Evolutionary conservation across 495 filamentous ascomycete species (phyloP).

Genomic region (Letharia lupina): DNA sequence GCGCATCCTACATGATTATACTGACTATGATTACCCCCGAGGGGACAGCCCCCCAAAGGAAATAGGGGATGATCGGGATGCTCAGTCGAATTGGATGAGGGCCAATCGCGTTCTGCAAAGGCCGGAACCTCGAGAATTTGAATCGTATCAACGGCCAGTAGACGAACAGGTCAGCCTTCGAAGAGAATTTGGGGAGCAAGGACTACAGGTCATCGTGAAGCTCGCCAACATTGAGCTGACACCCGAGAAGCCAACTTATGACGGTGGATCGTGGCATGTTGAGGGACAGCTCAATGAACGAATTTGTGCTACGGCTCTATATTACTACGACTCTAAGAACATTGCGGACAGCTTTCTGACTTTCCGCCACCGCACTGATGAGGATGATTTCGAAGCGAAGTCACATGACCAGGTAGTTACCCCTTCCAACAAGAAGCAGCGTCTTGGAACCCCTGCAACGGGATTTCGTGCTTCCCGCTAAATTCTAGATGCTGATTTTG

Average conservation of each 20-base stretch:
- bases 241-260: slow-evolving; percentile 45
- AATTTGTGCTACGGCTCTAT: slow-evolving; percentile 47
- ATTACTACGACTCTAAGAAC: slow-evolving; percentile 56
- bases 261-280: slow-evolving; percentile 45
- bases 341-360: slow-evolving; percentile 45
- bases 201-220: slow-evolving; percentile 57
- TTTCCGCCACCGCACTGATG: slow-evolving; percentile 38
- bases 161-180: slow-evolving; percentile 23
- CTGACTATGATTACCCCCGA: slow-evolving; percentile 9
- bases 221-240: slow-evolving; percentile 53
- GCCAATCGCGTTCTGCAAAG: slow-evolving; percentile 23
- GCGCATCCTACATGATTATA: background rate
- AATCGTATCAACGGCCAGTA: slow-evolving; percentile 9
- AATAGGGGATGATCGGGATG: slow-evolving; percentile 17
- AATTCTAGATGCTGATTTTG: background rate
- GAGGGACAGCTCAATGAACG: slow-evolving; percentile 40
- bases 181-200: slow-evolving; percentile 26
- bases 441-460: background rate
- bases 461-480: background rate
- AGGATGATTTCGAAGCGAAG: background rate
- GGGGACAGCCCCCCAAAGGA: slow-evolving; percentile 16
- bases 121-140: slow-evolving; percentile 34
- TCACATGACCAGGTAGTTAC: background rate
- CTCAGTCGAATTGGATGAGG: slow-evolving; percentile 16
- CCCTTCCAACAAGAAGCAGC: background rate